Evolutionary conservation across 2,329 filamentous ascomycete genomes (phyloP).

Genomic region (Ceratocystis variospora): DNA sequence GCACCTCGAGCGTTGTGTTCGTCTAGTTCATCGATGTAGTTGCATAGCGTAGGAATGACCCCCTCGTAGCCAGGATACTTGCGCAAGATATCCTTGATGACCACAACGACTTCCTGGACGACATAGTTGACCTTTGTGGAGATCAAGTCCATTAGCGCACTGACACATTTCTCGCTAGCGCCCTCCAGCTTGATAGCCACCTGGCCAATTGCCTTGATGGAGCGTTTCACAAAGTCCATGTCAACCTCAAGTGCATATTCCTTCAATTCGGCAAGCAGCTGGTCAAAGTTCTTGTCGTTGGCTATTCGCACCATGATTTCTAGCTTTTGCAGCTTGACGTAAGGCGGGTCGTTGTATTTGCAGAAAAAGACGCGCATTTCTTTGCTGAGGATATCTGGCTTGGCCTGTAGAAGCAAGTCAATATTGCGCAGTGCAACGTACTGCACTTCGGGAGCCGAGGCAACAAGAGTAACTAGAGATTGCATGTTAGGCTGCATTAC

Average conservation of each 20-base stretch:
- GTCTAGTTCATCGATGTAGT: conserved; percentile 93
- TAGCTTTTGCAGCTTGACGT: conserved; percentile 92
- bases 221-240: conserved; percentile 94
- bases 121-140: conserved; percentile 98
- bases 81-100: conserved; percentile 95
- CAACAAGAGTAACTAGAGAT: conserved; percentile 70
- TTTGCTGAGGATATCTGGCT: conserved; percentile 92
- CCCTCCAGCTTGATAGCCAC: conserved; percentile 97
- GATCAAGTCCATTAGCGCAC: conserved; percentile 82
- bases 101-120: conserved; percentile 95
- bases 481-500: conserved; percentile 1
- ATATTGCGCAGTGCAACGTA: conserved; percentile 96
- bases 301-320: conserved; percentile 99
- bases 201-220: conserved; percentile 92
- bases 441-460: conserved; percentile 90
- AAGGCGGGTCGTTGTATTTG: conserved; percentile 98
- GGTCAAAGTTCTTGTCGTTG: conserved; percentile 92
- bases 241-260: conserved; percentile 97
- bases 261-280: conserved; percentile 83
- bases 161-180: conserved; percentile 89
- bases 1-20: conserved; percentile 83
- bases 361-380: conserved; percentile 98
- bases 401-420: conserved; percentile 85
- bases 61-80: conserved; percentile 97
- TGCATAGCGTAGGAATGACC: conserved; percentile 89